These are phyloP conservation scores for Metschnikowia similis DNA, from an alignment of 805 yeast species.

Conservation along the genomic window DNA sequence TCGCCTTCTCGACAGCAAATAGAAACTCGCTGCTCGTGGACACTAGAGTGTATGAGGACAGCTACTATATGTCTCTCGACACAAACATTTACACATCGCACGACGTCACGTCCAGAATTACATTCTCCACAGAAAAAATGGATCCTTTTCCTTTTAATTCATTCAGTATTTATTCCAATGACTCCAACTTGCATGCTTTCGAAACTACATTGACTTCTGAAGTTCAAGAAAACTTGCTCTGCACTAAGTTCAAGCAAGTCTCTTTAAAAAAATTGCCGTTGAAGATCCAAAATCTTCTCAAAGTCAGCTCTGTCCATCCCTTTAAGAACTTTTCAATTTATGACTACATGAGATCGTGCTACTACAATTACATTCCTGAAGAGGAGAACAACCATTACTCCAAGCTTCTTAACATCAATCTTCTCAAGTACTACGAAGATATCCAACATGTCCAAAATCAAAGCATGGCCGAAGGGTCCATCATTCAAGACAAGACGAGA, in stretches of 20 bases:
- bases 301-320: slow-evolving; percentile 27
- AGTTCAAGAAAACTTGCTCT: slow-evolving; percentile 22
- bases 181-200: slow-evolving; percentile 34
- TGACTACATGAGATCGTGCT: slow-evolving; percentile 39
- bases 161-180: slow-evolving; percentile 33
- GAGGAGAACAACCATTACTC: slow-evolving; percentile 35
- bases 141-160: slow-evolving; percentile 35
- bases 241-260: slow-evolving; percentile 20
- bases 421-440: slow-evolving; percentile 36
- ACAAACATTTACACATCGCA: slow-evolving; percentile 33
- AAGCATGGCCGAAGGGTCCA: slow-evolving; percentile 21
- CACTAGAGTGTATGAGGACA: slow-evolving; percentile 24
- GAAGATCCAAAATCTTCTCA: slow-evolving; percentile 32
- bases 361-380: slow-evolving; percentile 32
- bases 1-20: slow-evolving; percentile 8
- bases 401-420: slow-evolving; percentile 31
- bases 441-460: slow-evolving; percentile 29
- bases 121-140: slow-evolving; percentile 14
- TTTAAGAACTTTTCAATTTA: slow-evolving; percentile 32
- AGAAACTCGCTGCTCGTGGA: slow-evolving; percentile 9
- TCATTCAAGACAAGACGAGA: slow-evolving; percentile 16
- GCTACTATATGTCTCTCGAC: slow-evolving; percentile 30
- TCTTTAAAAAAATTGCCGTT: slow-evolving; percentile 27
- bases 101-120: slow-evolving; percentile 15
- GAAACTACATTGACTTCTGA: slow-evolving; percentile 26